phyloP scores from a whole-genome alignment of 306 rosid species.

The Hippophae gyantsensis region DNA sequence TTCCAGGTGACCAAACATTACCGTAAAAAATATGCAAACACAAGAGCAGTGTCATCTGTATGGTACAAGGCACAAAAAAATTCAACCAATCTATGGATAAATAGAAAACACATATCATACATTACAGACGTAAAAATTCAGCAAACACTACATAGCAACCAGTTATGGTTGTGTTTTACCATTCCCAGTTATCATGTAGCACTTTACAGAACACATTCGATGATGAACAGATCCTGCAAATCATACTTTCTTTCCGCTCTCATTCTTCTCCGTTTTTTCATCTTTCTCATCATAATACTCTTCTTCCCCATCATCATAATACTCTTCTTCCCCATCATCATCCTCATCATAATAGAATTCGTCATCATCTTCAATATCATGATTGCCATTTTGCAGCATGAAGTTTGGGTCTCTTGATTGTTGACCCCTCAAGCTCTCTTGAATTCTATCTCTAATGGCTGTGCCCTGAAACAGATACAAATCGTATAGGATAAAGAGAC shows the following conservation, averaged over 20 bases:
- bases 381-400: constrained; percentile 42
- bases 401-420: constrained; percentile 17
- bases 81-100: too few relatives aligned
- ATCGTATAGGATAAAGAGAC: constrained; percentile 8
- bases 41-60: too few relatives aligned
- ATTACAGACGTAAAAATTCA: too few relatives aligned
- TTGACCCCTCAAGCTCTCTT: constrained; percentile 72
- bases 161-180: constrained; percentile 7
- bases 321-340: constrained; percentile 19
- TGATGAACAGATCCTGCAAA: neutral
- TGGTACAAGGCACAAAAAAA: too few relatives aligned
- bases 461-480: constrained; percentile 59
- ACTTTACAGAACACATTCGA: constrained; percentile 13
- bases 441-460: constrained; percentile 89
- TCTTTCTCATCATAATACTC: constrained; percentile 7
- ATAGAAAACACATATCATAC: too few relatives aligned
- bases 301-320: constrained; percentile 14
- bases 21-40: too few relatives aligned
- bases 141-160: constrained; percentile 8
- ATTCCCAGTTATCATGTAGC: constrained; percentile 11
- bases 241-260: neutral
- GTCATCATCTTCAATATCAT: constrained; percentile 32
- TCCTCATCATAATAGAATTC: constrained; percentile 30
- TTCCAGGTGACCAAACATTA: too few relatives aligned
- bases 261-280: constrained; percentile 22